Evolutionary conservation across 805 yeast species (phyloP).

Genomic region (Barnettozyma salicaria): DNA sequence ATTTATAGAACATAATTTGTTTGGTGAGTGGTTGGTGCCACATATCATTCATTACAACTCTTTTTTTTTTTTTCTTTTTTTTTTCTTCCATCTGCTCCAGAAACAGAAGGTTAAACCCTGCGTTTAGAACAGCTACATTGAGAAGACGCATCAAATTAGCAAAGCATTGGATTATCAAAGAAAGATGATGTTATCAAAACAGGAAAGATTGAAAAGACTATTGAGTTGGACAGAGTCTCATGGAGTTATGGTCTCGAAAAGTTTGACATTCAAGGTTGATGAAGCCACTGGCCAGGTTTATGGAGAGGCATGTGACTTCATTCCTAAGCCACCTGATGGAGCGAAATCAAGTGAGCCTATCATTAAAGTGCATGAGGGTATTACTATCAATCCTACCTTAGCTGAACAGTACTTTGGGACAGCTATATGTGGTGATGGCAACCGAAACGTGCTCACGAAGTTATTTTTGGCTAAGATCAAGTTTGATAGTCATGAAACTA

Average conservation of each 20-base stretch:
- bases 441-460: conserved; percentile 24
- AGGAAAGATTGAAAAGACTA: conserved; percentile 9
- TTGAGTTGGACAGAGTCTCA: conserved; percentile 34
- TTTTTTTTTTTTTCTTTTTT: too few relatives aligned
- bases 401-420: conserved; percentile 29
- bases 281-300: conserved; percentile 5
- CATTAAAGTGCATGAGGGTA: conserved; percentile 33
- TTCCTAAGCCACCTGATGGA: conserved; percentile 15
- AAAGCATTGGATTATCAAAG: too few relatives aligned
- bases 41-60: too few relatives aligned
- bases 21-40: too few relatives aligned
- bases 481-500: conserved; percentile 27
- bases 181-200: conserved; percentile 4
- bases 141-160: too few relatives aligned
- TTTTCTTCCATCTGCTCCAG: too few relatives aligned
- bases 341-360: conserved; percentile 20
- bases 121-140: too few relatives aligned
- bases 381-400: conserved; percentile 33
- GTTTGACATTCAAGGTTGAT: conserved; percentile 29
- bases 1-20: too few relatives aligned
- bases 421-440: conserved; percentile 6
- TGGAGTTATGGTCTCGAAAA: conserved; percentile 33
- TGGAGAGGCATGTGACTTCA: conserved; percentile 31
- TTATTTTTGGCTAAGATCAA: conserved; percentile 38
- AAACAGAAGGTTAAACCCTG: too few relatives aligned